Percentiles rank a stretch among this genome's conserved stretches.
Evolutionary conservation across 345 rosid species (phyloP).

Genomic region (Eucalyptus leucophloia): DNA sequence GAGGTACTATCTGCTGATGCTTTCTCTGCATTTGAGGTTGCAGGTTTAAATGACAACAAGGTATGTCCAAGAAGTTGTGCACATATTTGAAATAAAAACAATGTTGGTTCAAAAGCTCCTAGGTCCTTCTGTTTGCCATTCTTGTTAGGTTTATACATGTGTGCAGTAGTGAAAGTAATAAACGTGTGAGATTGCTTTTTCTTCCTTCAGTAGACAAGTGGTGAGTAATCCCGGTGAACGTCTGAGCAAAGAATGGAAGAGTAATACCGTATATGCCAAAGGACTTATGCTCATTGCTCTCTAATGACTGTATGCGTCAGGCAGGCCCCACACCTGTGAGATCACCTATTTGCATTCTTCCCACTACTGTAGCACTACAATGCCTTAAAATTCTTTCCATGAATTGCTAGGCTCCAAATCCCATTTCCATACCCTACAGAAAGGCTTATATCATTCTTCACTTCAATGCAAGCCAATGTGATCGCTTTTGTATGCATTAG

Average conservation of each 20-base stretch:
- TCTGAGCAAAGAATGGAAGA: background rate
- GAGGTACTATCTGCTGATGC: constrained; percentile 93
- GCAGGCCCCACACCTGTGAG: background rate
- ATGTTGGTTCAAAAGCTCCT: background rate
- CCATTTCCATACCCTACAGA: background rate
- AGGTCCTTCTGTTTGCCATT: background rate
- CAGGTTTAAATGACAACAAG: constrained; percentile 61
- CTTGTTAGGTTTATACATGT: background rate
- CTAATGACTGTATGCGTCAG: background rate
- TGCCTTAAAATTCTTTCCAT: background rate
- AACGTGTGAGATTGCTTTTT: background rate
- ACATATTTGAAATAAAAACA: background rate
- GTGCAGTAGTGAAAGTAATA: background rate
- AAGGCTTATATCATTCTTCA: background rate
- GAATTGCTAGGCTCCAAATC: background rate
- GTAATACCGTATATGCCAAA: background rate
- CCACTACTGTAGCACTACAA: background rate
- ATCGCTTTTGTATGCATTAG: background rate
- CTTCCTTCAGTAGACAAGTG: background rate
- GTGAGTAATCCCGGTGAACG: background rate
- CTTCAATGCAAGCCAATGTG: background rate
- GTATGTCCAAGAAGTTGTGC: constrained; percentile 9
- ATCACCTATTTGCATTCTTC: background rate
- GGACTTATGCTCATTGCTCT: background rate
- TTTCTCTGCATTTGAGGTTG: constrained; percentile 90